phyloP scores from a whole-genome alignment of 805 yeast genomes.

The Kluyveromyces aestuarii region DNA sequence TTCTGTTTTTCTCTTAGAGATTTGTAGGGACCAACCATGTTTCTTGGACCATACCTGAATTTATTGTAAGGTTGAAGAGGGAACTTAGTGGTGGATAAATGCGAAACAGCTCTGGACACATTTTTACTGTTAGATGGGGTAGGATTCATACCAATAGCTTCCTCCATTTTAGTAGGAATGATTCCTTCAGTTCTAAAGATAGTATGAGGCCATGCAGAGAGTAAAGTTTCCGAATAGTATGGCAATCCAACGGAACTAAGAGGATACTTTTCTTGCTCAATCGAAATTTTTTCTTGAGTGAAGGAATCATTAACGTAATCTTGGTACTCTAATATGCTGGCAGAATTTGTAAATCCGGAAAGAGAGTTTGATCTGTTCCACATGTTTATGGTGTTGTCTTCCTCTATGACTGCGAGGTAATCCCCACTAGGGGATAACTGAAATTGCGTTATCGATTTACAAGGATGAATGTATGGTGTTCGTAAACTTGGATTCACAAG shows the following conservation, averaged over 20 bases:
- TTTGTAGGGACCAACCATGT: conserved; percentile 37
- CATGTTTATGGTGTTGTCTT: conserved; percentile 38
- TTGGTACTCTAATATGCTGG: conserved; percentile 46
- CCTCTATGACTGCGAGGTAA: conserved; percentile 60
- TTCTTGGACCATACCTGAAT: conserved; percentile 48
- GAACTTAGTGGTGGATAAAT: conserved; percentile 27
- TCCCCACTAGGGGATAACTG: conserved; percentile 56
- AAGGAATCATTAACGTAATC: conserved; percentile 32
- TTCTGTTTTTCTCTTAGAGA: conserved; percentile 27
- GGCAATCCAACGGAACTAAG: conserved; percentile 78
- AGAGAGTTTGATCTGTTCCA: conserved; percentile 23
- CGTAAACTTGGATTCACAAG: conserved; percentile 59
- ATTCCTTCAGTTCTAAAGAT: conserved; percentile 56
- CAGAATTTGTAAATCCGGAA: conserved; percentile 27
- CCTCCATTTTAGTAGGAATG: conserved; percentile 45
- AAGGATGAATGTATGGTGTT: conserved; percentile 28
- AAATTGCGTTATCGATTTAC: conserved; percentile 26
- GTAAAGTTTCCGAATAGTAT: conserved; percentile 61
- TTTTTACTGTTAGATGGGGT: conserved; percentile 4
- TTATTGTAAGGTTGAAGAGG: conserved; percentile 46
- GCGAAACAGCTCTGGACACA: conserved; percentile 2
- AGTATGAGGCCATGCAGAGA: conserved; percentile 72
- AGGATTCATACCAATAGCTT: conserved; percentile 21
- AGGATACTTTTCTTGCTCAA: conserved; percentile 44
- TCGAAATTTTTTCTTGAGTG: conserved; percentile 15